Evolutionary conservation across 139 green algal genomes (phyloP).

Genomic region (Chlorella sp.): DNA sequence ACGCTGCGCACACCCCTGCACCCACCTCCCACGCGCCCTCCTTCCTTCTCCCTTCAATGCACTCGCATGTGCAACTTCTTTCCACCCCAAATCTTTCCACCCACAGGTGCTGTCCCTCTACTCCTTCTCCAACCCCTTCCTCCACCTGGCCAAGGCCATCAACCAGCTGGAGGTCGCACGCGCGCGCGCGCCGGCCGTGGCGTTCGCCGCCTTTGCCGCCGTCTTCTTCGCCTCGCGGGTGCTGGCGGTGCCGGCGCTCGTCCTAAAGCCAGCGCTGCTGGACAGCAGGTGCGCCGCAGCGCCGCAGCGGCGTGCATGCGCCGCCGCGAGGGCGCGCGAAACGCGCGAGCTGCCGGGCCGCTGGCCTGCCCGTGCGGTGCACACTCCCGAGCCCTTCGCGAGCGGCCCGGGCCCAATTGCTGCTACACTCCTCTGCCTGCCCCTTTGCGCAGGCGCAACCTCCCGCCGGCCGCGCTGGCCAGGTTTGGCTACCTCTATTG

Average conservation of each 20-base stretch:
- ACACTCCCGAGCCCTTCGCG: not conserved
- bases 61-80: slow-evolving; percentile 14
- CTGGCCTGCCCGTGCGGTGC: not conserved
- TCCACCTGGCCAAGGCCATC: slow-evolving; percentile 38
- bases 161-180: slow-evolving; percentile 25
- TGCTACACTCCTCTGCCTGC: not conserved
- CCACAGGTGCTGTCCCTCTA: slow-evolving; percentile 37
- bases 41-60: not conserved
- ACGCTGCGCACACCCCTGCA: not conserved
- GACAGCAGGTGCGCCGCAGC: slow-evolving; percentile 3
- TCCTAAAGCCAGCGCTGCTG: slow-evolving; percentile 23
- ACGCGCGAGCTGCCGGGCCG: not conserved
- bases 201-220: slow-evolving; percentile 25
- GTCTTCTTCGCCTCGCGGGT: slow-evolving; percentile 32
- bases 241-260: slow-evolving; percentile 23
- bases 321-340: not conserved
- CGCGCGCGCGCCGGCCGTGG: not conserved
- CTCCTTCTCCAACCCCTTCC: slow-evolving; percentile 31
- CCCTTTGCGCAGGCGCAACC: not conserved
- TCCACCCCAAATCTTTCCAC: too few species aligned
- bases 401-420: not conserved
- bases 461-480: slow-evolving; percentile 16
- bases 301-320: not conserved
- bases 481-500: slow-evolving; percentile 18
- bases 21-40: not conserved